Conservation (phyloP, 148 eudicot genomes). For the Vaccinium darrowii region DNA sequence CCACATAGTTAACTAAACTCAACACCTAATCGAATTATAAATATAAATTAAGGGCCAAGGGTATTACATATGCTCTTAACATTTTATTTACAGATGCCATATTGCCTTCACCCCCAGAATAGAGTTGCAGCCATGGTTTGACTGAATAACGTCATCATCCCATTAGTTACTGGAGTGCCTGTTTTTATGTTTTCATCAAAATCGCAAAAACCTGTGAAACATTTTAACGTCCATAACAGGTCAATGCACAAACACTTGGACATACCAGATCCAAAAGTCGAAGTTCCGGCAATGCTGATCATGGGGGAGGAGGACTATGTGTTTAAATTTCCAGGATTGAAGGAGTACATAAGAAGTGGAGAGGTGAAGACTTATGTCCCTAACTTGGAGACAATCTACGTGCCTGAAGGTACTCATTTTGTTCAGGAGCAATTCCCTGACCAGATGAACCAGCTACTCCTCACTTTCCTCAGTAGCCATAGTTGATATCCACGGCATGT, state of each 20-base stretch:
- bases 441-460: slow-evolving; percentile 30
- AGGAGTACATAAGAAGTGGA: slow-evolving; percentile 33
- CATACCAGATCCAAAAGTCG: slow-evolving; percentile 27
- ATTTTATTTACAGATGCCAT: background rate
- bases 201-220: background rate
- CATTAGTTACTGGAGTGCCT: background rate
- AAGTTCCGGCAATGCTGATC: slow-evolving; percentile 35
- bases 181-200: background rate
- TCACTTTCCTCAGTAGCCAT: slow-evolving; percentile 35
- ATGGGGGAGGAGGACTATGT: slow-evolving; percentile 39
- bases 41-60: too few relatives aligned
- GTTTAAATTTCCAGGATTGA: slow-evolving; percentile 41
- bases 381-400: slow-evolving; percentile 30
- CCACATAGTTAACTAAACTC: too few relatives aligned
- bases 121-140: background rate
- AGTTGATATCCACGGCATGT: background rate
- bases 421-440: slow-evolving; percentile 51
- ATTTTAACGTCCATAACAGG: background rate
- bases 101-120: background rate
- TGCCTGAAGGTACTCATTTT: slow-evolving; percentile 46
- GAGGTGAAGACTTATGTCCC: slow-evolving; percentile 31
- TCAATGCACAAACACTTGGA: slow-evolving; percentile 5
- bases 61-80: too few relatives aligned
- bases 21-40: too few relatives aligned
- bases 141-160: background rate